Percentiles rank a stretch among this genome's conserved stretches.
Conservation (phyloP, 129 eudicot species). For the Kitagawia praeruptora region DNA sequence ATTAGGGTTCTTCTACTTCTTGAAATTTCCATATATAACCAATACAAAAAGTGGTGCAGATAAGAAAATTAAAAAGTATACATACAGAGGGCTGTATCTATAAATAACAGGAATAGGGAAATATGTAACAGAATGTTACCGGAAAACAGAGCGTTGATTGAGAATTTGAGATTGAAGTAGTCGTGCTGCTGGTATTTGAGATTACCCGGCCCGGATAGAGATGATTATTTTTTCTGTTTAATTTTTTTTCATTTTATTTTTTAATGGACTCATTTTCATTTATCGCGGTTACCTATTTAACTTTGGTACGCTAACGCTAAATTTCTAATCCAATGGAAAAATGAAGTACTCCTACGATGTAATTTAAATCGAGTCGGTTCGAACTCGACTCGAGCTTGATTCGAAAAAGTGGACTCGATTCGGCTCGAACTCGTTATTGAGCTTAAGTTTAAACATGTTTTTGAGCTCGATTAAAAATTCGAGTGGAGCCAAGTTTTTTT, state of each 20-base stretch:
- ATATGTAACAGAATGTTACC: not conserved
- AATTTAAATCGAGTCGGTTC: no score
- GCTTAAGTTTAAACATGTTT: no score
- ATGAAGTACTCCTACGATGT: no score
- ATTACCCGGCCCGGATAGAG: not conserved
- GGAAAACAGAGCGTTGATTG: slow-evolving; percentile 2
- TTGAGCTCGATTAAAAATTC: no score
- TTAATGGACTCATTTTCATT: not conserved
- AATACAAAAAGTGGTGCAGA: not conserved
- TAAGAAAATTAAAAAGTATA: not conserved
- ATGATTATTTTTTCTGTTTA: not conserved
- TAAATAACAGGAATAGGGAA: not conserved
- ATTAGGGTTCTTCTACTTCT: slow-evolving; percentile 5
- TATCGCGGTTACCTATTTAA: no score
- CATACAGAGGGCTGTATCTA: not conserved
- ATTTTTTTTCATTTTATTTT: no score
- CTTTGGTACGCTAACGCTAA: no score
- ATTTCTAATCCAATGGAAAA: no score
- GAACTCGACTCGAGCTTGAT: no score
- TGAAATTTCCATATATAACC: not conserved
- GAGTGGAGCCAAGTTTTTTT: no score
- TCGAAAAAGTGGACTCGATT: no score
- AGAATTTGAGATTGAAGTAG: slow-evolving; percentile 3
- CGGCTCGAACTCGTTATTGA: no score
- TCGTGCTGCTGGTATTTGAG: not conserved